These are phyloP conservation scores for Sarocladiaceae sp. DNA, from an alignment of 2,329 filamentous ascomycete species.

Conservation along the genomic window DNA sequence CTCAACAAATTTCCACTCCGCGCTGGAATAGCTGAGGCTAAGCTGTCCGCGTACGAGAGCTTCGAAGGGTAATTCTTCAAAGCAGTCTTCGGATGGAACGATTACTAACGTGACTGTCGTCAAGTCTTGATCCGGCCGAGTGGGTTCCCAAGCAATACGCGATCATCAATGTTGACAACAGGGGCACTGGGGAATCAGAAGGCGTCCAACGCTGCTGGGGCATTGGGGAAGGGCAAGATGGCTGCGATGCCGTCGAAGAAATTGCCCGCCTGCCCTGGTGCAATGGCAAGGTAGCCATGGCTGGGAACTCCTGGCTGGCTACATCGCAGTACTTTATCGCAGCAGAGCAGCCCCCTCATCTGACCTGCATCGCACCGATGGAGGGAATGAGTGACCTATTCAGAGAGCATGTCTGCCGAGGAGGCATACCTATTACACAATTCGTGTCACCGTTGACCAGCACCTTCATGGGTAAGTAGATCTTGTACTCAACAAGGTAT, in stretches of 20 bases:
- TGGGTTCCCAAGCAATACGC: not conserved
- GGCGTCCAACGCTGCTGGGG: not conserved
- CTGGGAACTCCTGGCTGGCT: constrained; percentile 14
- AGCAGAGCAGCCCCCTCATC: not conserved
- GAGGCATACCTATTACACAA: too few relatives aligned
- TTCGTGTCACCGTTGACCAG: too few relatives aligned
- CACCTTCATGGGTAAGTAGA: too few relatives aligned
- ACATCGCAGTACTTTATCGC: constrained; percentile 13
- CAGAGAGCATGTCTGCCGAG: not conserved
- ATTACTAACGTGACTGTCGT: too few relatives aligned
- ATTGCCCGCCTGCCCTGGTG: constrained; percentile 5
- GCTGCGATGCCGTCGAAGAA: not conserved
- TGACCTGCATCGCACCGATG: not conserved
- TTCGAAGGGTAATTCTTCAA: too few relatives aligned
- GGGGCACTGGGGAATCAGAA: not conserved
- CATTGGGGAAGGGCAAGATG: not conserved
- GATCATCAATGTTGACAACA: not conserved
- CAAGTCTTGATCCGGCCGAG: not conserved
- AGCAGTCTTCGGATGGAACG: too few relatives aligned
- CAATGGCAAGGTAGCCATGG: constrained; percentile 10
- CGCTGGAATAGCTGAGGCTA: not conserved
- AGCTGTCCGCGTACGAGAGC: not conserved
- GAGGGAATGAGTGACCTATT: not conserved
- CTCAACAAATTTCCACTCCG: too few relatives aligned
- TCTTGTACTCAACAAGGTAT: too few relatives aligned